Base-by-base conservation (phyloP, 106 monocot species). In the Agapanthus africanus region DNA sequence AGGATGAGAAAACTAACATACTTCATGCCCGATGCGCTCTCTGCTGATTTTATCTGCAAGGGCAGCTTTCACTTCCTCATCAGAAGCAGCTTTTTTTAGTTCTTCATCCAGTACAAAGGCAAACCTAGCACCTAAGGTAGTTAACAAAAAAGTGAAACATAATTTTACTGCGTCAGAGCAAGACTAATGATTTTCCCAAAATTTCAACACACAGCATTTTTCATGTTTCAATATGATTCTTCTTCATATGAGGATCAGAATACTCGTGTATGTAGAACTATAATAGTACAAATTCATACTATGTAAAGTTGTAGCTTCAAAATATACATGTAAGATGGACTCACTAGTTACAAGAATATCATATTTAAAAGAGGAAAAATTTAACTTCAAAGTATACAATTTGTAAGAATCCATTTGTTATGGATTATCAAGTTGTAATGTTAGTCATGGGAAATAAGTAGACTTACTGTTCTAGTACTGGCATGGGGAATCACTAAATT, bases 21-120 rank as follows among this genome's bases (percentile, higher is more conserved):
- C 92, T 72, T 99, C 99, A 79, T 93, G 99, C 46, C 99, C 99
- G 67, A 99, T 82, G 0, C 99, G 93, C 73, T 99, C 99, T 82
- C 90, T 82, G 71, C 99, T 99, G 36, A 99, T 93, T 84, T 99
- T 99, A 69, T 75, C 74, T n/a, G 71, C 74, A 62, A 99, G 78
- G 38, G 92, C 89, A 73, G 78, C 63, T 73, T 73, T 89, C 57
- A 99, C 99, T 59, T 93, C 87, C 46, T 79, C 86, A 76, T 93
- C 83, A 34, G 85, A 82, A 63, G 90, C 99, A 73, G 93, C 93
- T 40, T 71, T 52, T 49, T 93, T 84, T 25, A 99, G 69, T 27
- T 87, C 88, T 83, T 87, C 87, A 81, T 77, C 85, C 67, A 99
- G 74, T 54, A 54, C 59, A 85, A 93, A 99, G 28, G 69, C 77